Conservation (phyloP, 1,284 basidiomycete genomes). For the Malassezia restricta region DNA sequence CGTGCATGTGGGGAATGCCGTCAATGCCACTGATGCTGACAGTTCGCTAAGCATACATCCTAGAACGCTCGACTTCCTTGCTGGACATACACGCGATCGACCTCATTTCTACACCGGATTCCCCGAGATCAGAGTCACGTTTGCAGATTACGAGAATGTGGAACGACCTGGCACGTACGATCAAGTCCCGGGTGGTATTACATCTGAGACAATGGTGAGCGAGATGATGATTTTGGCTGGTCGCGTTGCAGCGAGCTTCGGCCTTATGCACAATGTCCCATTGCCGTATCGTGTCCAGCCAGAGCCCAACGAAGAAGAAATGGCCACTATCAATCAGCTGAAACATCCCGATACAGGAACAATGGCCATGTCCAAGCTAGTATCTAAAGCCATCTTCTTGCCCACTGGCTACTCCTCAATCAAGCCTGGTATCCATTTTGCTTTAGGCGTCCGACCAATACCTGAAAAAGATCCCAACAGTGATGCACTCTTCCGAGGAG, state of each 20-base stretch:
- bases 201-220: constrained; percentile 52
- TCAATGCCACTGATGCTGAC: constrained; percentile 1
- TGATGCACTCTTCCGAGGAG: constrained; percentile 17
- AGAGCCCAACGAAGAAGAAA: constrained; percentile 46
- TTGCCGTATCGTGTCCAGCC: constrained; percentile 56
- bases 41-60: constrained; percentile 1
- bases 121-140: constrained; percentile 17
- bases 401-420: constrained; percentile 12
- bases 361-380: constrained; percentile 14
- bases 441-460: constrained; percentile 57
- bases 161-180: constrained; percentile 9
- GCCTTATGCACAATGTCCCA: constrained; percentile 56
- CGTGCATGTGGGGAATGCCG: not conserved
- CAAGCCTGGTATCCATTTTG: constrained; percentile 56
- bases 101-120: constrained; percentile 29
- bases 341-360: constrained; percentile 14
- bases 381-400: constrained; percentile 11
- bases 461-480: not conserved
- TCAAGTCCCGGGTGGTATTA: constrained; percentile 12
- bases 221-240: constrained; percentile 77
- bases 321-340: constrained; percentile 24
- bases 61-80: constrained; percentile 1
- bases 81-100: not conserved
- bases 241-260: constrained; percentile 64
- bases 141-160: not conserved